Evolutionary conservation across 73 alveolate species (phyloP).

Genomic region (Halteria grandinella): DNA sequence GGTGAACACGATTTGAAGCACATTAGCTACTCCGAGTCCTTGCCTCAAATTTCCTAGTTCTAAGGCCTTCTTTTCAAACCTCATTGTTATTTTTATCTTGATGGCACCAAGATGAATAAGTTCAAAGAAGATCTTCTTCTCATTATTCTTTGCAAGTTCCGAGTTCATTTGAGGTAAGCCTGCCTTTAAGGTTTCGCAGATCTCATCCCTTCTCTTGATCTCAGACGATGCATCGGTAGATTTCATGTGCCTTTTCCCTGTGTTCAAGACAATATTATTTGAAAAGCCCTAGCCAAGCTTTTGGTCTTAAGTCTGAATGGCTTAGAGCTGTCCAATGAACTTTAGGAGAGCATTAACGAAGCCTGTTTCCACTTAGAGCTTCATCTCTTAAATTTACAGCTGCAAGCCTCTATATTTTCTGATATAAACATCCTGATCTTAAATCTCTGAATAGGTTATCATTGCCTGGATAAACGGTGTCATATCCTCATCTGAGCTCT

Average conservation of each 20-base stretch:
- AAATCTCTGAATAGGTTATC: slow-evolving; percentile 8
- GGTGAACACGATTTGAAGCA: not conserved
- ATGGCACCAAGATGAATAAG: slow-evolving; percentile 65
- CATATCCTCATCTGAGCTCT: slow-evolving; percentile 4
- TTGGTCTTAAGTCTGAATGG: not conserved
- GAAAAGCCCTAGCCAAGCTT: not conserved
- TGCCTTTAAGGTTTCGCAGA: slow-evolving; percentile 10
- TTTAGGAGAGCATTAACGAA: slow-evolving; percentile 28
- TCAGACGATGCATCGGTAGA: not conserved
- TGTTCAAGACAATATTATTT: too few relatives aligned
- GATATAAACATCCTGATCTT: slow-evolving; percentile 12
- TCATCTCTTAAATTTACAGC: slow-evolving; percentile 53
- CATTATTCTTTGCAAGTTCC: slow-evolving; percentile 25
- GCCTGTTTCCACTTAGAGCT: slow-evolving; percentile 61
- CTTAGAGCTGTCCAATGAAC: not conserved
- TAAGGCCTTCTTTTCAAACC: slow-evolving; percentile 59
- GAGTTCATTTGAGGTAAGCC: slow-evolving; percentile 21
- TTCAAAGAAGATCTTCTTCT: slow-evolving; percentile 61
- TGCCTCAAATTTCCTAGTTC: not conserved
- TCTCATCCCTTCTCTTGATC: not conserved
- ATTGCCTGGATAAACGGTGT: slow-evolving; percentile 67
- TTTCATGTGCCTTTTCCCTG: too few relatives aligned
- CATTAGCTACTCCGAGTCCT: slow-evolving; percentile 18
- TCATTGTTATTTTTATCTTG: slow-evolving; percentile 41
- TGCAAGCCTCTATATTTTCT: slow-evolving; percentile 14